Percentiles rank a stretch among this genome's conserved stretches.
Evolutionary conservation across 176 grass and related monocot genomes (phyloP).

Genomic region (Aegilops umbellulata): DNA sequence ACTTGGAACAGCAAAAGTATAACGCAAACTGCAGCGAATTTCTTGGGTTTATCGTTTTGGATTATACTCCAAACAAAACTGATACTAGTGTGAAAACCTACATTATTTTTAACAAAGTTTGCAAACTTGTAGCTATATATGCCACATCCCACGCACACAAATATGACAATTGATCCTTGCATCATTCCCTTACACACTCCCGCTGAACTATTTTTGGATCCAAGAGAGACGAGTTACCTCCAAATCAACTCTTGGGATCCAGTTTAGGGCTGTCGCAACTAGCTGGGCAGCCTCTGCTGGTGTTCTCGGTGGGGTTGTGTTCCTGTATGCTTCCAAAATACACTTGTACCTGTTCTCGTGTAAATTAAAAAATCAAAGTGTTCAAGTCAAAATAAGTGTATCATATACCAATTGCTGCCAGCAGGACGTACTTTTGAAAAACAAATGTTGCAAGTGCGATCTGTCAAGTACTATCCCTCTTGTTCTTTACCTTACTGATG

Average conservation of each 20-base stretch:
- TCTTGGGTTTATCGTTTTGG: not conserved
- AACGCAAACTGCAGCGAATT: not conserved
- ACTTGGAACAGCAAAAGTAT: not conserved
- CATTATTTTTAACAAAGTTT: not conserved
- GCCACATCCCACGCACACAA: not conserved
- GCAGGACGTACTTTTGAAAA: not conserved
- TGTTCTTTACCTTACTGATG: not conserved
- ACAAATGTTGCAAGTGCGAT: not conserved
- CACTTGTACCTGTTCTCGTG: conserved; percentile 11
- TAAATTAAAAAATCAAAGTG: not conserved
- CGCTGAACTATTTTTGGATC: not conserved
- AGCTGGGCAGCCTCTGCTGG: conserved; percentile 21
- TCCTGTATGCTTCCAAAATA: conserved; percentile 25
- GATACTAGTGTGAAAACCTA: not conserved
- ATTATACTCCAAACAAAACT: not conserved
- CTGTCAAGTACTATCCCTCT: not conserved
- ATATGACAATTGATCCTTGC: not conserved
- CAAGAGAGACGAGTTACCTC: not conserved
- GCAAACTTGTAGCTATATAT: not conserved
- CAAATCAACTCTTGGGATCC: conserved; percentile 22
- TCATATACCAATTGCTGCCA: not conserved
- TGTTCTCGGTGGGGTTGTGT: conserved; percentile 13
- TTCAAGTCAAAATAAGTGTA: not conserved
- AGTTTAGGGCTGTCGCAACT: conserved; percentile 15
- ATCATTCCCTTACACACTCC: not conserved